Evolutionary conservation across 257 asterid species (phyloP), one percentile per base, ranked within the genome.

Genomic region (Leptodermis oblonga): DNA sequence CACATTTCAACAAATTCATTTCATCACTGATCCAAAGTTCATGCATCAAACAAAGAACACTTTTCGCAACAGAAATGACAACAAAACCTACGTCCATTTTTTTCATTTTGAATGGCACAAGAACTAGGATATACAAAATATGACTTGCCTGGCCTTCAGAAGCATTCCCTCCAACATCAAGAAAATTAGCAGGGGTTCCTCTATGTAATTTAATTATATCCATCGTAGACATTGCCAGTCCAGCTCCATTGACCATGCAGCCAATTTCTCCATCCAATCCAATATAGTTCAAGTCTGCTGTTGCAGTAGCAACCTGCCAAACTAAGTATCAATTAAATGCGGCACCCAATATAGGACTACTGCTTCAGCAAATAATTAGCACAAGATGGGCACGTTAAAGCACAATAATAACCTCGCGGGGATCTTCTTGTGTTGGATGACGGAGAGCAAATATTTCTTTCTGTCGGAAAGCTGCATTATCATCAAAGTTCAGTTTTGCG

Each of bases 171-270:
- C 99, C 99, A 68, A 94, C 99, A 82, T 94, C 99, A 69, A 94
- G 97, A 76, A 94, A 94, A 82, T 91, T 94, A 74, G 99, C 99
- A 45, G 99, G 99, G 64, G 99, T 94, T 74, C 99, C 99, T 66
- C 99, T 97, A 65, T 91, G 97, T 31, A 91, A 73, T 87, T 94
- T 94, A 73, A 94, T 94, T 53, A 94, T 94, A 75, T 94, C 99
- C 99, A 94, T 94, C 25, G 97, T 94, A 55, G 99, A 96, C 99
- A 94, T 94, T 68, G 97, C 99, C 77, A 94, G 82, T 61, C 99
- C 99, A 82, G 99, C 99, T 76, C 99, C 99, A 80, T 94, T 94
- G 66, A 94, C 99, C 99, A 94, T 94, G 81, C 99, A 94, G 72
- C 99, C 99, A 51, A 94, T 94, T 85, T 94, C 99, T 73, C 99